A percentile compares a stretch with the other conserved stretches of the same genome.
Evolutionary conservation across 192 early-diverging fungal genomes (phyloP).

Genomic region (Rhizoclosmatium globosum): DNA sequence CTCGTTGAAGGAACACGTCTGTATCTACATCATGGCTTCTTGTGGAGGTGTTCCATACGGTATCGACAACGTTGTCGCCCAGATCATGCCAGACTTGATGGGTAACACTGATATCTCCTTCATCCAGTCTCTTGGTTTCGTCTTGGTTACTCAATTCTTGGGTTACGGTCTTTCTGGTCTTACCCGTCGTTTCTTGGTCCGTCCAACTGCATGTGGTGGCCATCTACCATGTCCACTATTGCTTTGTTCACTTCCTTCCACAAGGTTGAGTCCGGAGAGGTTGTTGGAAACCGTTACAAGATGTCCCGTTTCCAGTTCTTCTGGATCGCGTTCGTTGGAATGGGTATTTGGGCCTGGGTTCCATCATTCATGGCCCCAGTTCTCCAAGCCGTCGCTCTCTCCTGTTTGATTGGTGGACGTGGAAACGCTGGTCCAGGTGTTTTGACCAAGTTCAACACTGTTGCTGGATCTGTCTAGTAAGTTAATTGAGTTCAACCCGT

Average conservation of each 20-base stretch:
- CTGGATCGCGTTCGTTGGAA: slow-evolving; percentile 30
- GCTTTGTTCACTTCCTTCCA: neutral
- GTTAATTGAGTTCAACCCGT: too few relatives aligned
- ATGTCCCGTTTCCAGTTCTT: slow-evolving; percentile 8
- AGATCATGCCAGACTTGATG: slow-evolving; percentile 20
- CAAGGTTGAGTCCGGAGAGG: neutral
- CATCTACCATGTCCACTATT: neutral
- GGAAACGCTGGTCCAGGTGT: neutral
- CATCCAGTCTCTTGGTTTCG: slow-evolving; percentile 4
- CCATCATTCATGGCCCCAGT: slow-evolving; percentile 38
- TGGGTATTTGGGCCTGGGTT: slow-evolving; percentile 32
- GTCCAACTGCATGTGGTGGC: slow-evolving; percentile 77
- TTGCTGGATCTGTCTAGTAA: slow-evolving; percentile 19
- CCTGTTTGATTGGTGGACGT: slow-evolving; percentile 20
- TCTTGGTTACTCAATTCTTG: slow-evolving; percentile 58
- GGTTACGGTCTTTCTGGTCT: slow-evolving; percentile 75
- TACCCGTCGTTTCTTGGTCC: slow-evolving; percentile 78
- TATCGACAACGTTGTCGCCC: slow-evolving; percentile 44
- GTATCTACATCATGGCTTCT: slow-evolving; percentile 10
- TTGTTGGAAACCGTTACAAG: neutral
- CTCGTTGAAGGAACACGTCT: slow-evolving; percentile 67
- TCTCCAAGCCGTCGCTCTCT: slow-evolving; percentile 30
- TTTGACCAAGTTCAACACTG: slow-evolving; percentile 4
- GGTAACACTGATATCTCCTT: slow-evolving; percentile 23
- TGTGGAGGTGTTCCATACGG: slow-evolving; percentile 52